Percentiles rank a stretch among this genome's conserved stretches.
Evolutionary conservation across 495 filamentous ascomycete species (phyloP).

Genomic region (Aspergillus hancockii): DNA sequence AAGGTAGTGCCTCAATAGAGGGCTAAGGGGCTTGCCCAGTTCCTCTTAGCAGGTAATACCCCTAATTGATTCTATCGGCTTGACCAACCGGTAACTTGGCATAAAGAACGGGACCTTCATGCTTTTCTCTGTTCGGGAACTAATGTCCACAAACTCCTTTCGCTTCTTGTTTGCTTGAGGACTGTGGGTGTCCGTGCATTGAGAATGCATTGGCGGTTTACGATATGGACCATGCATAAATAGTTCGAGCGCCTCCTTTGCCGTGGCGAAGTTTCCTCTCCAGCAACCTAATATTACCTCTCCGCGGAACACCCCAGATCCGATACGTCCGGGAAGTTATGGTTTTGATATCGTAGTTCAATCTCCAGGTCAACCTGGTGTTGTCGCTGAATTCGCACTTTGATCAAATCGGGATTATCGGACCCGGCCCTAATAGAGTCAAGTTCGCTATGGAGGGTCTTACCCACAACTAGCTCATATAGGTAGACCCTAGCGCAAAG

Average conservation of each 20-base stretch:
- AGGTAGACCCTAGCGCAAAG: constrained; percentile 21
- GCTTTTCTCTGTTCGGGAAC: no score
- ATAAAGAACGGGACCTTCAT: no score
- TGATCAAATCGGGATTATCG: constrained; percentile 2
- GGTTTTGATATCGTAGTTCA: constrained; percentile 13
- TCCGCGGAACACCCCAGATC: constrained; percentile 7
- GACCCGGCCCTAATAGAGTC: not conserved
- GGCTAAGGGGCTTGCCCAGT: no score
- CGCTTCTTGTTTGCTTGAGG: no score
- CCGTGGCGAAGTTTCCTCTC: constrained; percentile 8
- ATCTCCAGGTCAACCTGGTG: constrained; percentile 11
- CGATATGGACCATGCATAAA: no score
- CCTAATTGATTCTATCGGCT: no score
- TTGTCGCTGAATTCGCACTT: constrained; percentile 1
- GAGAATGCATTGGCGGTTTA: no score
- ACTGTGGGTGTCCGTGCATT: no score
- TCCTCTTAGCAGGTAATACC: no score
- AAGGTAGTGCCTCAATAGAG: no score
- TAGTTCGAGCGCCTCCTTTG: constrained; percentile 9
- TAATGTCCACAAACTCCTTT: no score
- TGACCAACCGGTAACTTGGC: no score
- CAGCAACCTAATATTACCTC: constrained; percentile 12
- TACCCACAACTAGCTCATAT: constrained; percentile 14
- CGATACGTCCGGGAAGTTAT: constrained; percentile 9
- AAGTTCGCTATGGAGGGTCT: constrained; percentile 5